A percentile compares a stretch with the other conserved stretches of the same genome.
These are phyloP conservation scores for Aureobasidium sp. DNA, from an alignment of 2,329 filamentous ascomycete species.

Conservation along the genomic window DNA sequence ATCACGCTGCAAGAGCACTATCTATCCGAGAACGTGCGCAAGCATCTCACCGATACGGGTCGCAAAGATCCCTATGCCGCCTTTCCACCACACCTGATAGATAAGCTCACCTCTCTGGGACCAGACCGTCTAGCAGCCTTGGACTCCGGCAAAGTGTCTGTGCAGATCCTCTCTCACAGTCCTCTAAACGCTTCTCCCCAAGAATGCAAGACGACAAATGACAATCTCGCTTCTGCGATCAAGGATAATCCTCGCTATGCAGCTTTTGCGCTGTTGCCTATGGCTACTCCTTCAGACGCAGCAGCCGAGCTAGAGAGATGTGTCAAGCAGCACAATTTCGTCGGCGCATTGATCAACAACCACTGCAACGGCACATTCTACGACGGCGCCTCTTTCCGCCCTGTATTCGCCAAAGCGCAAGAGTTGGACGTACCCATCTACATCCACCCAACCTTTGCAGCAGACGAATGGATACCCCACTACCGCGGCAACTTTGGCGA, in stretches of 20 bases:
- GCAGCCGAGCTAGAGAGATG: constrained; percentile 28
- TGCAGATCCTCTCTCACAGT: constrained; percentile 32
- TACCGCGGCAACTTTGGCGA: constrained; percentile 35
- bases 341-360: constrained; percentile 32
- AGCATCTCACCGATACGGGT: constrained; percentile 3
- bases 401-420: constrained; percentile 25
- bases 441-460: constrained; percentile 43
- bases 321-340: constrained; percentile 28
- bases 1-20: constrained; percentile 34
- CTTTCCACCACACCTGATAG: background rate
- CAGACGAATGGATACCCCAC: constrained; percentile 31
- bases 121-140: constrained; percentile 27
- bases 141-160: constrained; percentile 26
- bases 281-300: constrained; percentile 26
- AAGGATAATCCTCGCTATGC: constrained; percentile 26
- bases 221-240: constrained; percentile 26
- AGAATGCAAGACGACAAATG: constrained; percentile 27
- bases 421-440: constrained; percentile 46
- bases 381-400: constrained; percentile 28
- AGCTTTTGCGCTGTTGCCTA: constrained; percentile 30
- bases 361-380: constrained; percentile 30
- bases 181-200: constrained; percentile 23
- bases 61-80: constrained; percentile 5
- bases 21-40: constrained; percentile 21
- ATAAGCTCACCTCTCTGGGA: constrained; percentile 25